Evolutionary conservation across 73 alveolate species (phyloP).

Genomic region (Paramecium pentaurelia): DNA sequence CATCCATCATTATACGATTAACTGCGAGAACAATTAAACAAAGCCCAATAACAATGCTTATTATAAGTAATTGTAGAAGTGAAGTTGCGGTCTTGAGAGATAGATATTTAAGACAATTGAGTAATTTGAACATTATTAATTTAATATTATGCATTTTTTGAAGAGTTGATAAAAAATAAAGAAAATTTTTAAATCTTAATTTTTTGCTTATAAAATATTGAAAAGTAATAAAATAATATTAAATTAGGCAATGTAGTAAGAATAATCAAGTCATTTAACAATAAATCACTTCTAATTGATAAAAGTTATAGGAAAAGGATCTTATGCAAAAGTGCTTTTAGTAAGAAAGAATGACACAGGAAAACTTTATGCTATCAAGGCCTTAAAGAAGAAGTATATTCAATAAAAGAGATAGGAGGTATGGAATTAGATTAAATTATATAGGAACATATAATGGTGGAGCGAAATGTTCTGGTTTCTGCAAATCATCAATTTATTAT

Average conservation of each 20-base stretch:
- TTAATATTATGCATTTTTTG: neutral
- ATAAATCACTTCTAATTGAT: constrained; percentile 59
- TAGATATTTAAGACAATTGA: neutral
- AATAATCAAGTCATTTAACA: constrained; percentile 35
- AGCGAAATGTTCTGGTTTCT: constrained; percentile 81
- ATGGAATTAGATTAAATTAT: neutral
- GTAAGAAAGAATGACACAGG: constrained; percentile 69
- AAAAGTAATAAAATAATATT: neutral
- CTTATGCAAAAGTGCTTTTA: constrained; percentile 74
- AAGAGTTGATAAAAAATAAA: neutral
- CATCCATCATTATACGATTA: neutral
- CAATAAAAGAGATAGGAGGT: constrained; percentile 45
- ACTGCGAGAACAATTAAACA: neutral
- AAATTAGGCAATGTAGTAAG: neutral
- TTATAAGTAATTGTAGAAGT: neutral
- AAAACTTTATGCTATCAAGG: constrained; percentile 87
- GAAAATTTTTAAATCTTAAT: neutral
- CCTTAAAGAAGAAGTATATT: constrained; percentile 73
- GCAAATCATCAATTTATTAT: constrained; percentile 81
- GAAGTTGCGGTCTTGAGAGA: neutral
- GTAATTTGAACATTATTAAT: neutral
- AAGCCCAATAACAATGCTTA: neutral
- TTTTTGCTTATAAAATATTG: neutral
- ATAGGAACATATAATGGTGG: constrained; percentile 70
- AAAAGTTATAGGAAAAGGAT: constrained; percentile 85